phyloP scores from a whole-genome alignment of 2,329 filamentous ascomycete species.

The Neurospora crassa region DNA sequence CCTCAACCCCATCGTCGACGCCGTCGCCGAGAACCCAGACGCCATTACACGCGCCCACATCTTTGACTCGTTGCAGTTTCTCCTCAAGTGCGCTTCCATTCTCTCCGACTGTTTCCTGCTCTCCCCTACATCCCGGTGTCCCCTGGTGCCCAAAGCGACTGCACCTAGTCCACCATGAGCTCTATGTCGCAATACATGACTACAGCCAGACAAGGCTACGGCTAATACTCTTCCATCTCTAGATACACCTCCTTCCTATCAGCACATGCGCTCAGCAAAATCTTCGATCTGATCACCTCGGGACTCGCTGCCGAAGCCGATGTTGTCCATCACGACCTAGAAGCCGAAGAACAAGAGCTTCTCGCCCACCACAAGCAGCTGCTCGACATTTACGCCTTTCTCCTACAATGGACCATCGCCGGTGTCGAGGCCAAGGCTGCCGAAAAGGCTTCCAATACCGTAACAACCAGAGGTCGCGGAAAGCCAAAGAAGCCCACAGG shows the following conservation, averaged over 20 bases:
- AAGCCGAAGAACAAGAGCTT: conserved; percentile 83
- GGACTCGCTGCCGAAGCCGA: conserved; percentile 81
- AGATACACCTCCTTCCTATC: conserved; percentile 78
- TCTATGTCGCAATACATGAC: neutral
- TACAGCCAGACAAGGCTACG: neutral
- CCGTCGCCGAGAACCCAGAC: conserved; percentile 85
- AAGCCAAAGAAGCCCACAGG: conserved; percentile 65
- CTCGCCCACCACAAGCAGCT: conserved; percentile 81
- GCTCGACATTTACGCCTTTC: conserved; percentile 86
- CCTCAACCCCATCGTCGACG: conserved; percentile 86
- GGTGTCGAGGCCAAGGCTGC: conserved; percentile 90
- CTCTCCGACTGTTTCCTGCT: conserved; percentile 22
- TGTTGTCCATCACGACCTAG: conserved; percentile 73
- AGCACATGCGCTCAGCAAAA: conserved; percentile 76
- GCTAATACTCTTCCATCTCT: conserved; percentile 26
- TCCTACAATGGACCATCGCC: conserved; percentile 90
- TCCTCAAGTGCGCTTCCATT: conserved; percentile 81
- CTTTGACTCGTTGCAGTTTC: conserved; percentile 90
- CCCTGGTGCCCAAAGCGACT: conserved; percentile 3
- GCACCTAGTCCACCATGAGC: conserved; percentile 6
- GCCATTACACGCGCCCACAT: conserved; percentile 67
- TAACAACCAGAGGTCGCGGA: conserved; percentile 61
- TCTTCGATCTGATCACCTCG: conserved; percentile 83
- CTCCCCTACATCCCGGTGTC: conserved; percentile 10
- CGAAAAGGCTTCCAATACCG: conserved; percentile 70